Evolutionary conservation across 139 green algal species (phyloP).

Genomic region (Chlorella sp.): DNA sequence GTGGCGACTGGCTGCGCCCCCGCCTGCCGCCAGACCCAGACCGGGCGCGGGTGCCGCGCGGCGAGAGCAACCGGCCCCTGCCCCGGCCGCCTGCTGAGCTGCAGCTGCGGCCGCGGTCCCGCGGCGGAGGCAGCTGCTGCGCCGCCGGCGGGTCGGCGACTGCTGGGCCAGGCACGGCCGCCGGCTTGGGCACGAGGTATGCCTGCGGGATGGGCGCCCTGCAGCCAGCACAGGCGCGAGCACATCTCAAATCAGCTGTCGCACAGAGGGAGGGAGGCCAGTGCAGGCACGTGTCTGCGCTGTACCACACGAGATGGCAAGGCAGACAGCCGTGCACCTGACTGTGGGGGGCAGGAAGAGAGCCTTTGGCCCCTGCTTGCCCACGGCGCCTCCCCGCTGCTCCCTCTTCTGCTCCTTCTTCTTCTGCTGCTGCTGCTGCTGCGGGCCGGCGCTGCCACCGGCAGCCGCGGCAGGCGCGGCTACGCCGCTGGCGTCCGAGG

Average conservation of each 20-base stretch:
- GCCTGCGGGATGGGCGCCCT: background rate
- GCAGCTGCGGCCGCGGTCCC: background rate
- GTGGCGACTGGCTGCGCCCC: background rate
- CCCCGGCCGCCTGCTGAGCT: background rate
- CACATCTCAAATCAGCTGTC: too few relatives aligned
- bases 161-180: background rate
- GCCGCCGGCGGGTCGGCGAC: background rate
- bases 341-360: constrained; percentile 21
- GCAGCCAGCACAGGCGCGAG: background rate
- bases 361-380: constrained; percentile 10
- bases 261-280: too few relatives aligned
- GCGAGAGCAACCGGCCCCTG: background rate
- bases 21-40: background rate
- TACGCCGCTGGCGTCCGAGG: background rate
- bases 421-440: background rate
- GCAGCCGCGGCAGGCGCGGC: background rate
- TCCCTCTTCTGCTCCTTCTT: background rate
- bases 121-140: background rate
- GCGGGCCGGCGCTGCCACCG: background rate
- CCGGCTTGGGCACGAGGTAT: background rate
- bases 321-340: background rate
- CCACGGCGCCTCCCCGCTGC: background rate
- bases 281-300: background rate
- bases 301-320: background rate
- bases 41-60: background rate